A percentile compares a stretch with the other conserved stretches of the same genome.
These are phyloP conservation scores for Selaginella moellendorffii DNA, from an alignment of 75 land plant genomes.

Conservation along the genomic window DNA sequence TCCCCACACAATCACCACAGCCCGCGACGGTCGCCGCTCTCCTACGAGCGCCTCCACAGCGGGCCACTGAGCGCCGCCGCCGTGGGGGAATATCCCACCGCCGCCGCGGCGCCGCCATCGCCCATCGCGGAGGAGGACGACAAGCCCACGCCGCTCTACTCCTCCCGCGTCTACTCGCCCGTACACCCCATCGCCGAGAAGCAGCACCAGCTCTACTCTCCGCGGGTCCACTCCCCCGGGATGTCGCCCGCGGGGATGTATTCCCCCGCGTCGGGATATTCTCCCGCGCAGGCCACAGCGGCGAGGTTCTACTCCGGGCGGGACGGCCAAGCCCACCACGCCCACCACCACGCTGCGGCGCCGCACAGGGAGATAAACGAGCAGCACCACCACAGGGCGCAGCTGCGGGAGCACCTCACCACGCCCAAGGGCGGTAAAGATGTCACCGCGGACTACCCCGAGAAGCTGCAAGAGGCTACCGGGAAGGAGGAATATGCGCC, in stretches of 20 bases:
- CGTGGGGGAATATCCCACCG: not conserved
- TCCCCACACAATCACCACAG: no score
- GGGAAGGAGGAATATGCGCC: not conserved
- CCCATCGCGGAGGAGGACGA: not conserved
- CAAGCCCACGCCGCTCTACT: not conserved
- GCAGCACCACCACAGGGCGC: not conserved
- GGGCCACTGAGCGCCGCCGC: not conserved
- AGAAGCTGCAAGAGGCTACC: not conserved
- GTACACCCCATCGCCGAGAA: slow-evolving; percentile 8
- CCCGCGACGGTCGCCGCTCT: not conserved
- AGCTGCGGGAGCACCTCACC: not conserved
- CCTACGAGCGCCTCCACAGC: not conserved
- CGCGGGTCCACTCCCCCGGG: not conserved
- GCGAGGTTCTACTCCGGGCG: not conserved
- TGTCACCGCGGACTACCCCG: not conserved
- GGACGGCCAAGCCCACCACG: not conserved
- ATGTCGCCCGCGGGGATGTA: not conserved
- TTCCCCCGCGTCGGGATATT: not conserved
- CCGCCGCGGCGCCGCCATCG: not conserved
- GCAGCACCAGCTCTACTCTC: not conserved
- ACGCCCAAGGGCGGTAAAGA: not conserved
- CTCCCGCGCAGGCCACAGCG: not conserved
- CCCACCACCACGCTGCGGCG: not conserved
- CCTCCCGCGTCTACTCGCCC: not conserved
- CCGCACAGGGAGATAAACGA: not conserved